Conservation (phyloP, 2,329 filamentous ascomycete species). For the Talaromyces sp. region DNA sequence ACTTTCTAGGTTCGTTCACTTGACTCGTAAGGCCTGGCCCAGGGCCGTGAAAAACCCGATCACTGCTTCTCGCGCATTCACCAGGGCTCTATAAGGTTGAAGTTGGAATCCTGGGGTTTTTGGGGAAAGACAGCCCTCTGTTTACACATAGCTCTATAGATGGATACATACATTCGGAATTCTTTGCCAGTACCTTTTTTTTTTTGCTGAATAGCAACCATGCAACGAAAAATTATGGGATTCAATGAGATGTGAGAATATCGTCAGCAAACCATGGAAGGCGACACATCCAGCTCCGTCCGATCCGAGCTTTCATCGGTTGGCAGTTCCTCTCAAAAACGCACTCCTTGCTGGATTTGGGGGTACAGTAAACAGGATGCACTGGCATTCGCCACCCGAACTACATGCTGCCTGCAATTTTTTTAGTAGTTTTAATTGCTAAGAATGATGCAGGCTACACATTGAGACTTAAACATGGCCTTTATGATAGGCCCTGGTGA, state of each 20-base stretch:
- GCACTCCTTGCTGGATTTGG: too few species aligned
- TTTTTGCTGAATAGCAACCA: constrained; percentile 1
- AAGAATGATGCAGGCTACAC: neutral
- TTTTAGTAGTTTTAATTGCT: neutral
- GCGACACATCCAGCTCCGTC: constrained; percentile 1
- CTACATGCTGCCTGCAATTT: neutral
- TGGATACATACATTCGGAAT: neutral
- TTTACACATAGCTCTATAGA: neutral
- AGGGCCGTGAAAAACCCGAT: neutral
- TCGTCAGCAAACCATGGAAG: constrained; percentile 6
- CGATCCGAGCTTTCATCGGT: constrained; percentile 6
- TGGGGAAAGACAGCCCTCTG: neutral
- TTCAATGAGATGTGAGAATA: constrained; percentile 7
- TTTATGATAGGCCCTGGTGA: constrained; percentile 9
- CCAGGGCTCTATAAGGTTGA: neutral
- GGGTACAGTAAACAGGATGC: neutral
- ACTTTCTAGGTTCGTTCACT: neutral
- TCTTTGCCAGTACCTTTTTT: constrained; percentile 7
- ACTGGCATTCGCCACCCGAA: neutral
- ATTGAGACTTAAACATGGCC: neutral
- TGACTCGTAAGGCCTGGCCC: neutral
- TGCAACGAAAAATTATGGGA: neutral
- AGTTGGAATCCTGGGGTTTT: neutral
- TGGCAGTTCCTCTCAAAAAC: neutral
- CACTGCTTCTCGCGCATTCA: neutral